phyloP scores from a whole-genome alignment of 768 basidiomycete genomes.

The Pholiota conissans region DNA sequence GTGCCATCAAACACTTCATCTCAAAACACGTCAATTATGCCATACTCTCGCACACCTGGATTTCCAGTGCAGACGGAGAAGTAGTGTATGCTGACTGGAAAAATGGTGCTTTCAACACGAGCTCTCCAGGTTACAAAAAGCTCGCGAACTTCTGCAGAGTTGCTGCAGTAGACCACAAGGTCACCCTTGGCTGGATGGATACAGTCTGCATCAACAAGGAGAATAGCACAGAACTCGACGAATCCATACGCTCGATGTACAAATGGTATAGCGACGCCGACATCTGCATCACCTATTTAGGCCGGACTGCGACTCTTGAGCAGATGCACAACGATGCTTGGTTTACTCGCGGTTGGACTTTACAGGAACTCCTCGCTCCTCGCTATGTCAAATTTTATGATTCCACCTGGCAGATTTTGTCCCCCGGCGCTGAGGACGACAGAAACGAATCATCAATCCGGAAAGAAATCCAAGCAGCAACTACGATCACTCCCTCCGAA shows the following conservation, averaged over 20 bases:
- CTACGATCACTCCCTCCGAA: not conserved
- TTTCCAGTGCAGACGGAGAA: not conserved
- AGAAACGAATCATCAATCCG: not conserved
- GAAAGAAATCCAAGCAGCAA: not conserved
- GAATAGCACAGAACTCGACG: conserved; percentile 11
- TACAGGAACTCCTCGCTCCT: conserved; percentile 16
- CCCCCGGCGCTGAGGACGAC: not conserved
- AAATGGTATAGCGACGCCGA: conserved; percentile 6
- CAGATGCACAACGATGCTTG: not conserved
- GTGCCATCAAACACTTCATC: not conserved
- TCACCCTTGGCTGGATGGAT: conserved; percentile 8
- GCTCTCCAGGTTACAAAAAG: not conserved
- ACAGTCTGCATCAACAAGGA: conserved; percentile 7
- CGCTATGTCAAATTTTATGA: conserved; percentile 3
- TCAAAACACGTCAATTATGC: not conserved
- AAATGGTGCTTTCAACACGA: not conserved
- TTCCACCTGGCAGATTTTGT: conserved; percentile 3
- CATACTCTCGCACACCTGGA: conserved; percentile 3
- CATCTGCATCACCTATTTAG: conserved; percentile 5
- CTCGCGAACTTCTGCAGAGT: not conserved
- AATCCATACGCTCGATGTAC: conserved; percentile 11
- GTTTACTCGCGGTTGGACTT: conserved; percentile 10
- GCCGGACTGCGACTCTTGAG: not conserved
- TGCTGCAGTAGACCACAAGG: not conserved
- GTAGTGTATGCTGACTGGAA: conserved; percentile 1